Base-by-base conservation (phyloP, 108 stramenopile species). In the Fragilariopsis cylindrus region DNA sequence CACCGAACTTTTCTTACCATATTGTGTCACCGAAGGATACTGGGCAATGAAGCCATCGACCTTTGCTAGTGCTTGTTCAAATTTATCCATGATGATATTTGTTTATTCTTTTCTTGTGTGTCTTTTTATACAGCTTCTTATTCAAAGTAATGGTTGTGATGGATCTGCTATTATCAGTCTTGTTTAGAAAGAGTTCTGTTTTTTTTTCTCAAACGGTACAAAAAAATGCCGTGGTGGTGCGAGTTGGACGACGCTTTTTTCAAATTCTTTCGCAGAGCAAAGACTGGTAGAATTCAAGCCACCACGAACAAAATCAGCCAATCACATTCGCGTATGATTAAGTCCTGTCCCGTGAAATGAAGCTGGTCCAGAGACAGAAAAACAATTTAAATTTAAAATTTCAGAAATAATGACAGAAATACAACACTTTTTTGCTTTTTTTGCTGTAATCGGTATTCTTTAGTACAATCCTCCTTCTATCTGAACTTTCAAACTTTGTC, bases 11-110 rank as follows among this genome's bases (percentile, higher is more conserved):
- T 30, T 30, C 94, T 13, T 79, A 95, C 94, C 94, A 79, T 90
- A 86, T 76, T 89, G 89, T 69, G 84, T 84, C 13, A 93, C 67
- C 4, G 84, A 74, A 15, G 94, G 94, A 70, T 95, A 93, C 72
- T 84, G 80, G 57, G 84, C 88, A 77, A 95, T 82, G 71, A 91
- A 89, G 30, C 74, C 88, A 73, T 95, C 92, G 48, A 89, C 69
- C 56, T 87, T 87, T 40, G 81, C 58, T 58, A 90, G 70, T 11
- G 53, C 53, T 67, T 83, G 72, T 44, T 90, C 85, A n/a, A 92
- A 54, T 78, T 90, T 78, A 52, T 88, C 82, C 91, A 90, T 90
- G 70, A n/a, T 71, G 60, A 40, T 60, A 12, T 7, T 66, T 47
- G 19, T 53, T 12, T 12, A 53, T 53, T 12, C 12, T 49, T 66